Conservation (phyloP, 768 basidiomycete genomes). For the Termitomyces eurrhizus region DNA sequence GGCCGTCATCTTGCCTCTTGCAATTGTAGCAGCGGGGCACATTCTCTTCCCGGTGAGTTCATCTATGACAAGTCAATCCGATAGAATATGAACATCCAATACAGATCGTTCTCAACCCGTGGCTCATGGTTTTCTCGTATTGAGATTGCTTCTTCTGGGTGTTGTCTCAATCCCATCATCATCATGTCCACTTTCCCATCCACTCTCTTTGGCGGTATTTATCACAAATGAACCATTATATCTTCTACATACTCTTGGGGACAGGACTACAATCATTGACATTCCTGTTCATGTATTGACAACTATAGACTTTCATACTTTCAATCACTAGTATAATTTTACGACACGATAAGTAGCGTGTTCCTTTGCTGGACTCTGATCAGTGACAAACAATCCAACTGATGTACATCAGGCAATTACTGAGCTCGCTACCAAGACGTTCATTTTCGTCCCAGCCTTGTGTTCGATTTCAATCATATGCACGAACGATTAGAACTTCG, state of each 20-base stretch:
- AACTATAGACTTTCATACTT: neutral
- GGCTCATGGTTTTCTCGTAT: conserved; percentile 82
- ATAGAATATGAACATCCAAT: neutral
- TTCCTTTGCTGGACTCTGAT: neutral
- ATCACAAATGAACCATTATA: neutral
- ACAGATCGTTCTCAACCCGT: conserved; percentile 81
- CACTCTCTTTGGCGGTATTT: conserved; percentile 7
- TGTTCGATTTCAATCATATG: neutral
- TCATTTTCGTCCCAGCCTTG: no score
- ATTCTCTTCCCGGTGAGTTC: conserved; percentile 68
- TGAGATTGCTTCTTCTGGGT: conserved; percentile 18
- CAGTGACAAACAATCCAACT: neutral
- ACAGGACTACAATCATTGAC: neutral
- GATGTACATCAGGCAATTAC: neutral
- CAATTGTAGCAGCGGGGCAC: conserved; percentile 63
- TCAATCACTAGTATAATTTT: neutral
- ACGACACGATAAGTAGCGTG: neutral
- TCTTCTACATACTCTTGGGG: conserved; percentile 6
- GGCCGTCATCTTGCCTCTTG: conserved; percentile 75
- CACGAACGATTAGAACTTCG: neutral
- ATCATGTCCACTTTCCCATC: neutral
- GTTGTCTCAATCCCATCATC: neutral
- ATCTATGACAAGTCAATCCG: neutral
- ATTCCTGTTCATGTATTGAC: neutral
- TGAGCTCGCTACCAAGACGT: neutral